Evolutionary conservation across 148 eudicot genomes (phyloP), one percentile per base, ranked within the genome.

Genomic region (Polygonum aviculare): DNA sequence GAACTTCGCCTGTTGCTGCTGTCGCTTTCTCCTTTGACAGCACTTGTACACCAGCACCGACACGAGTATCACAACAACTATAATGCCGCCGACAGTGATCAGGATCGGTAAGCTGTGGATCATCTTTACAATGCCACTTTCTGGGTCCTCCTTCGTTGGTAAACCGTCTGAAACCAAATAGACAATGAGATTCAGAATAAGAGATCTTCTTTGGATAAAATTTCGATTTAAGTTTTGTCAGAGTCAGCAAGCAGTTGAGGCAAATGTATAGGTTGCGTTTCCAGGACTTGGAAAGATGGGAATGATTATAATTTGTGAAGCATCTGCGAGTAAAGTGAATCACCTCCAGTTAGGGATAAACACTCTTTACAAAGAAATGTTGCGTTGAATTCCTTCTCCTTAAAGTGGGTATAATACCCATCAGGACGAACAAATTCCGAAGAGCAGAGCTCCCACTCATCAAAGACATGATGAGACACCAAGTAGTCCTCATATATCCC

Each of bases 381-480:
- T 10, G 88, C 97, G 78, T 89, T 94, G 45, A 92, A 78, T 77
- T 89, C 92, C 62, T 81, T 82, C 22, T 79, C 85, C 74, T 87
- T 91, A 41, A 83, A 73, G 76, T 62, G 89, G 67, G 69, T 79
- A 78, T 90, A 92, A 73, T 40, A 80, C 35, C 92, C 97, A 80
- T 86, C 81, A 80, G 78, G 35, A 15, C 77, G 73, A 8, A 62
- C 78, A 77, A 94, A 94, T 78, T 92, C 92, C 50, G 89, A 82
- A 74, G 97, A 86, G 74, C 98, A 94, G 72, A 94, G 73, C 80
- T 90, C 97, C 98, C 98, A 92, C 77, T 94, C 98, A 80, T 92
- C 98, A 80, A 92, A 92, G 78, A 76, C 76, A 39, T 84, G 88
- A 78, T 86, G 86, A 10, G 83, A 74, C 44, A 75, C 79, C 14